Evolutionary conservation across 129 eudicot genomes (phyloP).

Genomic region (Scalesia atractyloides): DNA sequence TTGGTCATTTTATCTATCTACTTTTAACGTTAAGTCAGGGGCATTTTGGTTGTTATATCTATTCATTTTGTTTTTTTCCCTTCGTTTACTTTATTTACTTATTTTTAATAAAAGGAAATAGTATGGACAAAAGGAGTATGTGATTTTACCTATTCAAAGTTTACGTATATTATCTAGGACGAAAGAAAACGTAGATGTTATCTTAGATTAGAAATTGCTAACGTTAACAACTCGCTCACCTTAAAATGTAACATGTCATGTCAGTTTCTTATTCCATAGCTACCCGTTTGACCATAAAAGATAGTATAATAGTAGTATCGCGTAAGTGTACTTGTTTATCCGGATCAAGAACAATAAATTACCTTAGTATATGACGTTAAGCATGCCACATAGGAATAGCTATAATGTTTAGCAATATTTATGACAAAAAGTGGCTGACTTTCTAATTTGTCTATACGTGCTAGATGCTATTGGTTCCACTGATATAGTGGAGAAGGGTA

Average conservation of each 20-base stretch:
- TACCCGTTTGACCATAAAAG: no score
- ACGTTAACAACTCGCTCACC: background rate
- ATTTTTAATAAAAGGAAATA: background rate
- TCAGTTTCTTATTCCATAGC: background rate
- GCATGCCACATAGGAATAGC: background rate
- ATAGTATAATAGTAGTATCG: no score
- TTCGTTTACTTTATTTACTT: no score
- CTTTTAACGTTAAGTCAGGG: no score
- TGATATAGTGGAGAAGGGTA: slow-evolving; percentile 86
- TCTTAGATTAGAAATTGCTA: background rate
- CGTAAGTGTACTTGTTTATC: no score
- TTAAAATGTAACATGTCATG: background rate
- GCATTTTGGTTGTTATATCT: no score
- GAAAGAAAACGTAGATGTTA: background rate
- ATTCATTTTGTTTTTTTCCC: no score
- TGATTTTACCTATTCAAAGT: background rate
- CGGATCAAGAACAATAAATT: no score
- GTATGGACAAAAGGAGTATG: background rate
- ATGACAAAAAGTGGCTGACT: slow-evolving; percentile 20
- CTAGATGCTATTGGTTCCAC: slow-evolving; percentile 64
- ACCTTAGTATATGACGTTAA: background rate
- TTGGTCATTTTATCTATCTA: no score
- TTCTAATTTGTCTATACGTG: slow-evolving; percentile 7
- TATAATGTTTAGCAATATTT: background rate
- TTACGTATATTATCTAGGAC: background rate